Evolutionary conservation across 2,329 filamentous ascomycete genomes (phyloP).

Genomic region (Ophiostoma piceae): DNA sequence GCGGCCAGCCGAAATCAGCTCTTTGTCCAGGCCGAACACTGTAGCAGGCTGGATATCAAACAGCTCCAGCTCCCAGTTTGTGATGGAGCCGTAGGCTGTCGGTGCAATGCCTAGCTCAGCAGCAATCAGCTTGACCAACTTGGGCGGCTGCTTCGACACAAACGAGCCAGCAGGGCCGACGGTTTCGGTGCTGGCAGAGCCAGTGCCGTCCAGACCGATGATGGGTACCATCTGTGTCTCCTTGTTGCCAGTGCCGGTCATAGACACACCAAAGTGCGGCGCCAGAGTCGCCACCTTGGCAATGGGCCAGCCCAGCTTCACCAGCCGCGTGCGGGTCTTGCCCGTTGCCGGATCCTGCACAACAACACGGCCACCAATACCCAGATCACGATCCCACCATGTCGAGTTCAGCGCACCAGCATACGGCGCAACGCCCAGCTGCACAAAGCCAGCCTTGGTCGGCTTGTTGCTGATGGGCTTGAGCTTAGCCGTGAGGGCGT

Average conservation of each 20-base stretch:
- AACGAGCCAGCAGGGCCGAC: conserved; percentile 68
- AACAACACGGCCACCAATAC: conserved; percentile 82
- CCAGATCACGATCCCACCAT: conserved; percentile 96
- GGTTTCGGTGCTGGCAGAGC: conserved; percentile 41
- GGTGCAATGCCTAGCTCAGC: conserved; percentile 64
- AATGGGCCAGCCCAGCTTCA: conserved; percentile 90
- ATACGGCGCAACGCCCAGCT: conserved; percentile 89
- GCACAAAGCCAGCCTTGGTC: conserved; percentile 77
- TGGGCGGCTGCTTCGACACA: conserved; percentile 74
- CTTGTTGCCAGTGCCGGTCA: conserved; percentile 63
- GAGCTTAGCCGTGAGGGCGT: conserved; percentile 81
- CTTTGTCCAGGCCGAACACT: conserved; percentile 77
- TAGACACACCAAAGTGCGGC: conserved; percentile 81
- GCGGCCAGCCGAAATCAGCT: conserved; percentile 90
- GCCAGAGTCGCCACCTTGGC: conserved; percentile 87
- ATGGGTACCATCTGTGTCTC: conserved; percentile 95
- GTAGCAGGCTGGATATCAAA: conserved; percentile 85
- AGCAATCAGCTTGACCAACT: conserved; percentile 77
- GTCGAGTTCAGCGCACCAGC: conserved; percentile 81
- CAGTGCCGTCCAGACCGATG: conserved; percentile 76
- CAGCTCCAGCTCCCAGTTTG: conserved; percentile 96
- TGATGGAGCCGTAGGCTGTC: conserved; percentile 64
- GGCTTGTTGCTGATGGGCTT: conserved; percentile 86
- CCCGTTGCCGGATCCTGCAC: conserved; percentile 66
- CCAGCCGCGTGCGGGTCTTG: conserved; percentile 74